phyloP scores from a whole-genome alignment of 257 asterid genomes.

The Primulina tabacum region DNA sequence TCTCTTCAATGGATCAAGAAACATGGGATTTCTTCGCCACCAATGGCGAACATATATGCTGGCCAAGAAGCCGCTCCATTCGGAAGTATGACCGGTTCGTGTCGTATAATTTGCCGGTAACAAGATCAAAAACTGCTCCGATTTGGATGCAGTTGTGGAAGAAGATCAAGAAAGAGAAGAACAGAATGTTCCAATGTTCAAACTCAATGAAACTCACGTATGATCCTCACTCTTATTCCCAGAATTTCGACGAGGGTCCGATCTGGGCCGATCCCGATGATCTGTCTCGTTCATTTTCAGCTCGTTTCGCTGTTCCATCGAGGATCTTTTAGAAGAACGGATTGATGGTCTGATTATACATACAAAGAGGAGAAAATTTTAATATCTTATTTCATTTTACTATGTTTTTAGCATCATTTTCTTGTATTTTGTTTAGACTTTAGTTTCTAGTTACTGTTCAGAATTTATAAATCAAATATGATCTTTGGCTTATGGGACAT shows the following conservation, averaged over 20 bases:
- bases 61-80: constrained; percentile 36
- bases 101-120: constrained; percentile 16
- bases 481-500: no score
- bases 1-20: constrained; percentile 32
- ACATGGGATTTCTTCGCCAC: constrained; percentile 18
- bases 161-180: constrained; percentile 58
- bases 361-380: no score
- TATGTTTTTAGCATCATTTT: no score
- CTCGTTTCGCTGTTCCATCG: constrained; percentile 55
- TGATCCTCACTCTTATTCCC: constrained; percentile 59
- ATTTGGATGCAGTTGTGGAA: constrained; percentile 67
- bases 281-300: constrained; percentile 62
- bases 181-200: constrained; percentile 34
- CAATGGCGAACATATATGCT: constrained; percentile 27
- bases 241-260: constrained; percentile 66
- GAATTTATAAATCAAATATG: no score
- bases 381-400: no score
- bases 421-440: no score
- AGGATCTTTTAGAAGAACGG: no score
- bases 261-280: constrained; percentile 44
- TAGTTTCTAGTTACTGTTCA: no score
- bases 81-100: constrained; percentile 38
- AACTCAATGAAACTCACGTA: constrained; percentile 56
- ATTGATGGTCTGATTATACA: no score
- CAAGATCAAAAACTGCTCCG: constrained; percentile 35